Conservation (phyloP, 2,329 filamentous ascomycete species). For the Pseudogymnoascus sp. region DNA sequence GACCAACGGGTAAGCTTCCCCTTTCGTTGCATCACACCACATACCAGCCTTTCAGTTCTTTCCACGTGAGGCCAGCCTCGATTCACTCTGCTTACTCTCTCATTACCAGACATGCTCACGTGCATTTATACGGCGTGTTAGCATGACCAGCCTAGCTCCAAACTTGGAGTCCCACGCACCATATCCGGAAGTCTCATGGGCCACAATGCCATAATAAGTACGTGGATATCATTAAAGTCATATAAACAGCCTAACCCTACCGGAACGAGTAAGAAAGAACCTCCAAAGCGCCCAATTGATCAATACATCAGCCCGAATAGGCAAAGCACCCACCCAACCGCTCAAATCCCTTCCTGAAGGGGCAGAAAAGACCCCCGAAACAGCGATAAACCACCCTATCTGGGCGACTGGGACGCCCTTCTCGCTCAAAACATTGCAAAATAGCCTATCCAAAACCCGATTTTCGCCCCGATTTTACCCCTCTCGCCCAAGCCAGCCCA, state of each 20-base stretch:
- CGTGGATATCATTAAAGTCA: conserved; percentile 9
- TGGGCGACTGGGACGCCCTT: conserved; percentile 7
- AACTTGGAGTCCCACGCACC: neutral
- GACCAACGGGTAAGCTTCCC: neutral
- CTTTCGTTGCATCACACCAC: neutral
- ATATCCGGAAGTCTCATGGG: neutral
- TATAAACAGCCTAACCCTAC: conserved; percentile 2
- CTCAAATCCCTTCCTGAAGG: neutral
- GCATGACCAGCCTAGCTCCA: neutral
- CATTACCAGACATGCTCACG: neutral
- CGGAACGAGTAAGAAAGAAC: conserved; percentile 3
- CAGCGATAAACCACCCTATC: neutral
- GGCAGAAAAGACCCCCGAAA: neutral
- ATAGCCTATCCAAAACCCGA: conserved; percentile 7
- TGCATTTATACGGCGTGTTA: neutral
- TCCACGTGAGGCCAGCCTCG: conserved; percentile 1
- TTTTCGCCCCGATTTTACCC: conserved; percentile 1
- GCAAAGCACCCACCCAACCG: conserved; percentile 2
- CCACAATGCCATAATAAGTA: neutral
- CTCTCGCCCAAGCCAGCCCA: neutral
- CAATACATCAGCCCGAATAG: neutral
- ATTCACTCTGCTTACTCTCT: conserved; percentile 2
- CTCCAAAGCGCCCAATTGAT: conserved; percentile 3
- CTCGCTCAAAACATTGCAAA: conserved; percentile 1
- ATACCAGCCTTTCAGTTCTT: neutral